Base-by-base conservation (phyloP, 495 filamentous ascomycete species). In the Xylaria cubensis region DNA sequence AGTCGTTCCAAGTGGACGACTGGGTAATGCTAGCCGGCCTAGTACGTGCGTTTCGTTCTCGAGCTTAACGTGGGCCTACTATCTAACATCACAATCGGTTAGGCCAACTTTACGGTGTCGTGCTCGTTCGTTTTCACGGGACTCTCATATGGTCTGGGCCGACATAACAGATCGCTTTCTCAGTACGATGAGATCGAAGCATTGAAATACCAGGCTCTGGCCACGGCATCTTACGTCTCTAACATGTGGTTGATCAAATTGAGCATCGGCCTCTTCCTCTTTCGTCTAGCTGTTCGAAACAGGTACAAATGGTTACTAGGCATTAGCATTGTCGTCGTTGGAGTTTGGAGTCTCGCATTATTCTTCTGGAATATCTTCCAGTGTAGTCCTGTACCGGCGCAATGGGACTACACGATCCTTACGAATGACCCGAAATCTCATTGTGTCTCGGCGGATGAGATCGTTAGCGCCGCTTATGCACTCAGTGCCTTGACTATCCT, bases 231-330 rank as follows among this genome's bases (percentile, higher is more conserved):
- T 6, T 84, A 84, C 46, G 70, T 84, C 26, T 66, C 72, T 9
- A 79, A 81, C 71, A 84, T 84, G 82, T 82, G 80, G 80, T 77
- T 82, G 74, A 83, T 84, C 75, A 84, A 84, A 73, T 73, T 84
- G 17, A 82, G 80, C 72, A 82, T 84, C 58, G 82, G 78, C n/a
- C 73, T 82, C 26, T 84, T 84, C 64, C 78, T 84, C 42, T 76
- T 83, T 8, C 82, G 82, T 0, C 76, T 84, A 12, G 79, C 81
- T 1, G 67, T 78, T 7, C 74, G 77, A 34, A 77, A 75, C 17
- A 55, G 73, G 41, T 84, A 83, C 69, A 79, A 75, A 59, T 84
- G 78, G 72, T 80, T 75, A 41, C 72, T 84, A 4, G 75, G 77
- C 39, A 69, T 70, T 39, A 80, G 76, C 55, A 76, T 84, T 41